Base-by-base conservation (phyloP, 495 filamentous ascomycete genomes). In the Penicillium pulvis region DNA sequence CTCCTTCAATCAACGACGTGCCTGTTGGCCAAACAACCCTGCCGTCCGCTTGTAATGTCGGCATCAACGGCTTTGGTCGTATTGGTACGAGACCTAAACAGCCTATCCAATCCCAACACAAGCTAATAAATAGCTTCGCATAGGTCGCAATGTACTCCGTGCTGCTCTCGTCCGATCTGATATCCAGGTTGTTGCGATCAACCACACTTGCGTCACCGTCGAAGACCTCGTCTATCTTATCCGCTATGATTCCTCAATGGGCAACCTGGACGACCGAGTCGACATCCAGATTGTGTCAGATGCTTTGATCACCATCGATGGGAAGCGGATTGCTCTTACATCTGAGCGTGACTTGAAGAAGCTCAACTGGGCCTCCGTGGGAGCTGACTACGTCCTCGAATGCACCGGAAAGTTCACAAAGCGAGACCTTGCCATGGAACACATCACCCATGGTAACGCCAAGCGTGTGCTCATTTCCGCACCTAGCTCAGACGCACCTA, bases 341-440 rank as follows among this genome's bases (percentile, higher is more conserved):
- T 74, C 71, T 12, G 71, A 74, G 30, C 65, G 71, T 6, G 71
- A 74, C 51, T 60, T 70, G 26, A 69, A 69, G 61, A 69, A 70
- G 44, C 64, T 74, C 55, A 61, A 72, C 65, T 74, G 71, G 71
- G 48, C 59, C 8, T 45, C 61, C 2, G 43, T 74, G 14, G 71
- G 66, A 11, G 71, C 59, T 20, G 71, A 74, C 51, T 74, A 72
- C 52, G 67, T 74, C 26, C 65, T 74, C 39, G 71, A 74, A 59
- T 70, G 71, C 60, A 74, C 71, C 0, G 71, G 71, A 49, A 72
- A 74, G 55, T 74, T 74, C 66, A 74, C 71, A 42, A 74, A 71
- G 59, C 62, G 60, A 1, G 69, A 69, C 16, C 63, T 68, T 5
- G 71, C 71, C 1, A 47, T 68, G 56, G 66, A 73, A 6, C 71